phyloP scores from a whole-genome alignment of 305 asterid species.

The Ruellia speciosa region DNA sequence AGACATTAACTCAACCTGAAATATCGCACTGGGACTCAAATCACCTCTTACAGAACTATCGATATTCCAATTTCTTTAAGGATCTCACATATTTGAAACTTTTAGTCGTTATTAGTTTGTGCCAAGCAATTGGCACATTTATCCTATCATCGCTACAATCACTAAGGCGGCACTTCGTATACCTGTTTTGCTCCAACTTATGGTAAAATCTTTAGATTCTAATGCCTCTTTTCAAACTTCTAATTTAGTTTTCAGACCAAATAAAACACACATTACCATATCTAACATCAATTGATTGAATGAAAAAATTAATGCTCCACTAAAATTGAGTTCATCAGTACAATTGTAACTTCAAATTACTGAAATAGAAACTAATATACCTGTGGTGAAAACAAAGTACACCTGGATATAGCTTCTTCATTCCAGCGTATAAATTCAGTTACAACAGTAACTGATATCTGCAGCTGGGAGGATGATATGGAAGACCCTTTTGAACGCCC shows the following conservation, averaged over 20 bases:
- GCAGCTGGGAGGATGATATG: conserved; percentile 70
- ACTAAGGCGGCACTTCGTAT: too few relatives aligned
- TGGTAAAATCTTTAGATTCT: too few relatives aligned
- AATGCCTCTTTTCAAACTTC: too few relatives aligned
- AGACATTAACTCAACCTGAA: background rate
- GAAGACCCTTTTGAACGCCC: conserved; percentile 97
- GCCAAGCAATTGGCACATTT: too few relatives aligned
- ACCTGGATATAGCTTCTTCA: conserved; percentile 91
- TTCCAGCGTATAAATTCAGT: conserved; percentile 98
- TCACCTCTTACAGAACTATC: too few relatives aligned
- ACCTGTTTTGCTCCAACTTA: too few relatives aligned
- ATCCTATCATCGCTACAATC: too few relatives aligned
- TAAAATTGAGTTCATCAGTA: conserved; percentile 3
- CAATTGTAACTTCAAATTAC: background rate
- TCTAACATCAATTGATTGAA: conserved; percentile 10
- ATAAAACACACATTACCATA: conserved; percentile 6
- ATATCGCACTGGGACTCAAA: background rate
- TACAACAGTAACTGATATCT: conserved; percentile 91
- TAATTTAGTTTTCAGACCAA: background rate
- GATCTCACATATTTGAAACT: too few relatives aligned
- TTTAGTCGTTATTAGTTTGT: too few relatives aligned
- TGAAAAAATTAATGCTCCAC: conserved; percentile 6
- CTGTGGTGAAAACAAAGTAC: conserved; percentile 78
- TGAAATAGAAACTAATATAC: conserved; percentile 31
- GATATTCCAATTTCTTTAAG: too few relatives aligned